Conservation (phyloP, 805 yeast species). For the Wickerhamomyces queroliae region DNA sequence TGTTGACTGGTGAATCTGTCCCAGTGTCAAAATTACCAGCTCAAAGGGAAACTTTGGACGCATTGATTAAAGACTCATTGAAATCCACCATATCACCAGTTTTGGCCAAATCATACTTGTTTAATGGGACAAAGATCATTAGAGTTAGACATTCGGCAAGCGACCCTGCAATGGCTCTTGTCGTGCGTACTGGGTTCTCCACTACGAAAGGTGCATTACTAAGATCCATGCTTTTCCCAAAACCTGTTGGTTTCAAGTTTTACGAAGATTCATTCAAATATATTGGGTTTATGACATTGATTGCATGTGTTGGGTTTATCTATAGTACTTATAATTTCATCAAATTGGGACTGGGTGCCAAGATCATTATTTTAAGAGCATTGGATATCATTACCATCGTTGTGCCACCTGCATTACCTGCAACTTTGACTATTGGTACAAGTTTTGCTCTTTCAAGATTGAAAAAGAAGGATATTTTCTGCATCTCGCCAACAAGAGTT, state of each 20-base stretch:
- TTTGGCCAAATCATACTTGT: conserved; percentile 72
- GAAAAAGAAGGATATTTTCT: conserved; percentile 63
- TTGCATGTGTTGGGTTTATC: conserved; percentile 81
- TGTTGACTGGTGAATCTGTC: conserved; percentile 97
- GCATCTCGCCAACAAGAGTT: conserved; percentile 91
- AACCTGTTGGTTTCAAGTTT: conserved; percentile 88
- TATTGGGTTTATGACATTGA: conserved; percentile 86
- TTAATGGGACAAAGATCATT: conserved; percentile 84
- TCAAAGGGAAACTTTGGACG: conserved; percentile 50
- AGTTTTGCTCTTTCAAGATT: conserved; percentile 83
- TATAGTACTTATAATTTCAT: conserved; percentile 82
- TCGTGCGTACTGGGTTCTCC: conserved; percentile 83
- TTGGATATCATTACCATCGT: conserved; percentile 93
- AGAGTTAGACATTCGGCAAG: conserved; percentile 64
- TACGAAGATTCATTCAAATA: conserved; percentile 93
- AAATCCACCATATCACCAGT: conserved; percentile 51
- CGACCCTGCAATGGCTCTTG: conserved; percentile 74
- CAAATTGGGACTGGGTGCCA: conserved; percentile 62
- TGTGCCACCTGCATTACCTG: conserved; percentile 98
- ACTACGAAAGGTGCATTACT: conserved; percentile 94
- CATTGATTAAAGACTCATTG: conserved; percentile 49
- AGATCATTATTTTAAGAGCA: conserved; percentile 78
- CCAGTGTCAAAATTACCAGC: conserved; percentile 85
- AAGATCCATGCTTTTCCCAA: conserved; percentile 95
- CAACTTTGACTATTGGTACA: conserved; percentile 94